phyloP scores from a whole-genome alignment of 352 stramenopile species.

The Thalassiosira ordinaria region DNA sequence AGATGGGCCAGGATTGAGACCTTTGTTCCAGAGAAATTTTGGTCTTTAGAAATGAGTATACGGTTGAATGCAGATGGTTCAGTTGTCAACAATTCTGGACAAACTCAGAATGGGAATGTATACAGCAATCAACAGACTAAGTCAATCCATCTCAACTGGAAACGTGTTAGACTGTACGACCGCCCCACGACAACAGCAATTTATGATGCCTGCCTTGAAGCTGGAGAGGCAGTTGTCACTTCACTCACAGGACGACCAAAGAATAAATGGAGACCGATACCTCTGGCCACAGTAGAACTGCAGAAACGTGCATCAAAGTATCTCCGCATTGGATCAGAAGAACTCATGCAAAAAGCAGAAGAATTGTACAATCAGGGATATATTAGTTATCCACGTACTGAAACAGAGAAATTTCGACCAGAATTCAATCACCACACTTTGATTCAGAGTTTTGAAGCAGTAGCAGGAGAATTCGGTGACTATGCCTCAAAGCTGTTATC shows the following conservation, averaged over 20 bases:
- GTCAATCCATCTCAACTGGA: conserved; percentile 92
- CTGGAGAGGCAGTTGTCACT: conserved; percentile 74
- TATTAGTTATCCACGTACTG: conserved; percentile 98
- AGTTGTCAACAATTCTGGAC: conserved; percentile 33
- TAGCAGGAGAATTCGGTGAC: conserved; percentile 62
- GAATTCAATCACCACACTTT: conserved; percentile 83
- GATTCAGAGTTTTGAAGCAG: conserved; percentile 74
- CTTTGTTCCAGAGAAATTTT: conserved; percentile 97
- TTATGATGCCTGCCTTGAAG: conserved; percentile 89
- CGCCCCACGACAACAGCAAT: conserved; percentile 91
- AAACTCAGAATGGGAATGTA: conserved; percentile 14
- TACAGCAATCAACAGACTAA: conserved; percentile 52
- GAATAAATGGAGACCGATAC: conserved; percentile 95
- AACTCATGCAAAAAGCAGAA: conserved; percentile 91
- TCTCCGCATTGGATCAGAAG: conserved; percentile 94
- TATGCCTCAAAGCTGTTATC: conserved; percentile 77
- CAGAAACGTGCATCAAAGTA: conserved; percentile 96
- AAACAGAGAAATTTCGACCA: conserved; percentile 98
- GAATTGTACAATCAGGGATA: conserved; percentile 96
- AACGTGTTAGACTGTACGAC: conserved; percentile 95
- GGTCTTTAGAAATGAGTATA: conserved; percentile 91
- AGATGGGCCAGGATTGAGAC: conserved; percentile 91
- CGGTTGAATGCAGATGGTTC: conserved; percentile 56
- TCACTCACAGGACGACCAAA: conserved; percentile 76
- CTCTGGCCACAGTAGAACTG: conserved; percentile 98